Base-by-base conservation (phyloP, 768 basidiomycete species). In the Lactifluus echinatus region DNA sequence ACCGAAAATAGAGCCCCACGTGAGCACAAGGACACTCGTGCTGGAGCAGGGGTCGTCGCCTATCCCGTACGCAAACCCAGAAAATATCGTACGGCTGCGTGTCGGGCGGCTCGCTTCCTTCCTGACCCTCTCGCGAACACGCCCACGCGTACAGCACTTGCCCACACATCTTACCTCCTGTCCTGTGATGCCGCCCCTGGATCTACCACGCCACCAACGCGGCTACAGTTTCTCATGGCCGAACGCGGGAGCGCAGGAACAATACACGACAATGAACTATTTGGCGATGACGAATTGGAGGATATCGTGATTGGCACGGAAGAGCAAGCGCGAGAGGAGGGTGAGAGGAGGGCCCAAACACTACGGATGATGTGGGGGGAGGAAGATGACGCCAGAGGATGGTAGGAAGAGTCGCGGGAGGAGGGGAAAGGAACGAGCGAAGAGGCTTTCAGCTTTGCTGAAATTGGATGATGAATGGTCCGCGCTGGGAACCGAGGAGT, bases 251-350 rank as follows among this genome's bases (percentile, higher is more conserved):
- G 82, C 34, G 75, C 75, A 46, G 72, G 71, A 6, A 73, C 69
- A 19, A 79, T 91, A 19, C 60, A 64, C 1, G 89, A 92, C 59
- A 82, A 87, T 8, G 89, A 90, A 56, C 71, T 91, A 23, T 88
- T 91, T 57, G 77, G 70, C 3, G 76, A 79, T 29, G 84, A 81
- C 2, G 89, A 91, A 67, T 67, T 87, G 26, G 87, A 89, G 53
- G 75, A 71, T n/a, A 52, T 87, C 29, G 62, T 87, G 21, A 71
- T 89, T 55, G 71, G 64, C 45, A 73, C 79, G 31, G 76, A 60
- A 10, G 64, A 61, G 24, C 19, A 60, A 24, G 64, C 50, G 8
- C 57, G 53, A n/a, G 56, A 63, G 40, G 59, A 51, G 28, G 43
- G 48, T 24, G 59, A 47, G 28, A 64, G 56, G 57, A 64, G 61